These are phyloP conservation scores for Teratosphaeria destructans DNA, from an alignment of 2,329 filamentous ascomycete genomes.

Conservation along the genomic window DNA sequence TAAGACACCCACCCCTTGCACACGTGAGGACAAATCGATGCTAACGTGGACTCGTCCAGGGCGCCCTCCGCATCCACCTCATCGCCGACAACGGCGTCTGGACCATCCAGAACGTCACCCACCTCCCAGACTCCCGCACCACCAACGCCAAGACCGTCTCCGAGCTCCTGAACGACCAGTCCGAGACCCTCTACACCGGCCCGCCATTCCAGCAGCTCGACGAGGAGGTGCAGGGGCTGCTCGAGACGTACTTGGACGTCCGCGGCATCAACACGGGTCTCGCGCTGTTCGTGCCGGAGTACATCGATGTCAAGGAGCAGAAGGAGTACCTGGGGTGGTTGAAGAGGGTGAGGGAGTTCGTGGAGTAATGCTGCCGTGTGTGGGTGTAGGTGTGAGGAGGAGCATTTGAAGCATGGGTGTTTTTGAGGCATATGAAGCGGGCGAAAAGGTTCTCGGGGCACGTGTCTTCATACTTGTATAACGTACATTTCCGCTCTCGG, in stretches of 20 bases:
- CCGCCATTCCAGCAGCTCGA: slow-evolving; percentile 91
- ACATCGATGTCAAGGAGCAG: slow-evolving; percentile 98
- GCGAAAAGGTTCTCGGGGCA: neutral
- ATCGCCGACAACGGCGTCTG: slow-evolving; percentile 77
- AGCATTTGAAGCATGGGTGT: neutral
- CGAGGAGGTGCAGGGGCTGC: slow-evolving; percentile 82
- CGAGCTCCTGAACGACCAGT: slow-evolving; percentile 54
- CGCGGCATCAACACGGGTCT: slow-evolving; percentile 79
- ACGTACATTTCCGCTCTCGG: neutral
- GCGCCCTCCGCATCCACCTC: slow-evolving; percentile 78
- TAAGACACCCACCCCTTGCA: neutral
- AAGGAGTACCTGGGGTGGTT: slow-evolving; percentile 91
- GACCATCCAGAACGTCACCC: slow-evolving; percentile 81
- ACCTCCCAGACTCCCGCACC: slow-evolving; percentile 68
- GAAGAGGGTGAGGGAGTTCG: slow-evolving; percentile 70
- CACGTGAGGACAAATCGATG: neutral
- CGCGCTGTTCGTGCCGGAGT: slow-evolving; percentile 86
- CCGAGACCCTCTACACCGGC: slow-evolving; percentile 73
- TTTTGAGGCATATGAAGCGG: neutral
- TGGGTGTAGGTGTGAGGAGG: neutral
- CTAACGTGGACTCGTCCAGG: slow-evolving; percentile 24
- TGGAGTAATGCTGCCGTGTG: slow-evolving; percentile 42
- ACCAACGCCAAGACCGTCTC: slow-evolving; percentile 52
- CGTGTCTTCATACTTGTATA: neutral
- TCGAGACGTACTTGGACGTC: slow-evolving; percentile 93